phyloP scores from a whole-genome alignment of 208 protist species.

The Phytomonas francai region DNA sequence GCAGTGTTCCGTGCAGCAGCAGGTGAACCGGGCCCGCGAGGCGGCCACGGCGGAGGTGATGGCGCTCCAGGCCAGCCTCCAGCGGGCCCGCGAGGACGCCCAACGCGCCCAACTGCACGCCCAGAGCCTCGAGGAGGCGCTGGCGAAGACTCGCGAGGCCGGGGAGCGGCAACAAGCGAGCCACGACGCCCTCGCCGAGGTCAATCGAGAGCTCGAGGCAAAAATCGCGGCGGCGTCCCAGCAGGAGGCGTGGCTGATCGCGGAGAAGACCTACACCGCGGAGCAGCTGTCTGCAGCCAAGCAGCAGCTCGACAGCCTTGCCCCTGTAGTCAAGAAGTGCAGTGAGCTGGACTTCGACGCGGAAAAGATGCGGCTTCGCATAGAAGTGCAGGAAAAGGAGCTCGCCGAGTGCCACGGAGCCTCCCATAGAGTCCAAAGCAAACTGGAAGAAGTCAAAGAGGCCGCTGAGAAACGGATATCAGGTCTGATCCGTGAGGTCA shows the following conservation, averaged over 20 bases:
- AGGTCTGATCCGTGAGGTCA: constrained; percentile 33
- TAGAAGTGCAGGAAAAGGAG: constrained; percentile 42
- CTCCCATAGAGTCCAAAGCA: constrained; percentile 23
- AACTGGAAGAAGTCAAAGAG: constrained; percentile 41
- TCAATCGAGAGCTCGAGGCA: constrained; percentile 19
- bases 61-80: constrained; percentile 33
- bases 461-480: constrained; percentile 35
- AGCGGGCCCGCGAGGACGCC: constrained; percentile 28
- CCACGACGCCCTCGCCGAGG: constrained; percentile 16
- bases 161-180: constrained; percentile 11
- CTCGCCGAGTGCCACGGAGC: constrained; percentile 27
- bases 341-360: constrained; percentile 33
- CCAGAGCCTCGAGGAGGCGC: constrained; percentile 26
- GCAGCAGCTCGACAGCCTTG: constrained; percentile 37
- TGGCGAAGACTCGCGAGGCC: constrained; percentile 16
- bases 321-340: constrained; percentile 14
- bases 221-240: constrained; percentile 38
- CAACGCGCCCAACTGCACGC: constrained; percentile 27
- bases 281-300: constrained; percentile 40
- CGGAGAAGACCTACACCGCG: constrained; percentile 27
- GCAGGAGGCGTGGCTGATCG: constrained; percentile 48
- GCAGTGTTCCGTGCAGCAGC: constrained; percentile 31
- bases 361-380: constrained; percentile 40
- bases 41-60: constrained; percentile 36
- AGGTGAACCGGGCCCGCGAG: constrained; percentile 29